Evolutionary conservation across 441 rosid species (phyloP).

Genomic region (Corymbia calophylla): DNA sequence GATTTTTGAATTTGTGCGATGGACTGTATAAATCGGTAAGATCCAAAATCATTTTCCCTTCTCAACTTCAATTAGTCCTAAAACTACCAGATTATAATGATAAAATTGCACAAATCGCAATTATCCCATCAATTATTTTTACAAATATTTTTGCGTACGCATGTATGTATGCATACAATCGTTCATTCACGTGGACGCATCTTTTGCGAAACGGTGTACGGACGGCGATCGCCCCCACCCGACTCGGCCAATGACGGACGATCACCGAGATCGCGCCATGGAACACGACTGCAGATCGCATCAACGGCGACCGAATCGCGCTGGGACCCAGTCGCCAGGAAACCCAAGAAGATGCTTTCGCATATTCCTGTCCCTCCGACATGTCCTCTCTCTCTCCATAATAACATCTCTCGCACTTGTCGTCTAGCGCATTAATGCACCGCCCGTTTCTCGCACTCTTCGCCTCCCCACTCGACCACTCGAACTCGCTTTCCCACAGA

Average conservation of each 20-base stretch:
- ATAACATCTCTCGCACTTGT: not conserved
- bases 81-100: not conserved
- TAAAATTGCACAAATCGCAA: not conserved
- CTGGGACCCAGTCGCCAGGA: not conserved
- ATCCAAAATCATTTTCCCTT: not conserved
- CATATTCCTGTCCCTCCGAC: not conserved
- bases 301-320: not conserved
- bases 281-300: not conserved
- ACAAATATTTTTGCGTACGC: not conserved
- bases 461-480: not conserved
- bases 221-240: not conserved
- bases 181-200: not conserved
- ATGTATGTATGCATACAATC: not conserved
- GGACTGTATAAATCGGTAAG: too few relatives aligned
- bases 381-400: not conserved
- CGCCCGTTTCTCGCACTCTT: not conserved
- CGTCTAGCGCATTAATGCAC: not conserved
- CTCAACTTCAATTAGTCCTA: not conserved
- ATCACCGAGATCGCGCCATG: not conserved
- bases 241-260: not conserved
- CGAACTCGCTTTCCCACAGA: not conserved
- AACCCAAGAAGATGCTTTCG: not conserved
- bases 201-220: not conserved
- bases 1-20: too few relatives aligned
- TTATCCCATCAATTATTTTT: not conserved